Evolutionary conservation across 345 rosid genomes (phyloP).

Genomic region (Rhizophora mangle): DNA sequence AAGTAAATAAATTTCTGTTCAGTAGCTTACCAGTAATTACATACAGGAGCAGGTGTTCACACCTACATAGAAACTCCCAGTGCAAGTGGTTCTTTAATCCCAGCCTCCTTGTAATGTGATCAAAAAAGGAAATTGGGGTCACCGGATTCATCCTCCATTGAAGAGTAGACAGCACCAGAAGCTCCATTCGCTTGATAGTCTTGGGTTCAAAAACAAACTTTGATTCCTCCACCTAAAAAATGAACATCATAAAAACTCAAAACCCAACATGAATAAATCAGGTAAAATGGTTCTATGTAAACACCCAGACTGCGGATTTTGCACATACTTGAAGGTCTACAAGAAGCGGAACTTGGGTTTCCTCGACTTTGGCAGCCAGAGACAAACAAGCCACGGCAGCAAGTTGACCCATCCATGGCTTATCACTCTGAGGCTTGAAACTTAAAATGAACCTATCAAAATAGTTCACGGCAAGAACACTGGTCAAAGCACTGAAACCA

Average conservation of each 20-base stretch:
- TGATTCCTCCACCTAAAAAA: slow-evolving; percentile 66
- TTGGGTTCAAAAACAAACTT: slow-evolving; percentile 71
- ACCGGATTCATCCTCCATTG: slow-evolving; percentile 90
- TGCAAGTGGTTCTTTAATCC: slow-evolving; percentile 51
- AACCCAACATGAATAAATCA: slow-evolving; percentile 6
- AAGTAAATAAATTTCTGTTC: slow-evolving; percentile 7
- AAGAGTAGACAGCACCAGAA: slow-evolving; percentile 73
- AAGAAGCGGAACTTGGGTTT: slow-evolving; percentile 75
- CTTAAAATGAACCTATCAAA: slow-evolving; percentile 75
- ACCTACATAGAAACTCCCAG: slow-evolving; percentile 55
- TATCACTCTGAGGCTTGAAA: slow-evolving; percentile 49
- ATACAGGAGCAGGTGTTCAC: slow-evolving; percentile 70
- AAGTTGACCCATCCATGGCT: slow-evolving; percentile 93
- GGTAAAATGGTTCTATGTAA: slow-evolving; percentile 13
- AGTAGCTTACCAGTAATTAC: slow-evolving; percentile 62
- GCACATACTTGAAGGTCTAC: slow-evolving; percentile 72
- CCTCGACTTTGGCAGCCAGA: slow-evolving; percentile 90
- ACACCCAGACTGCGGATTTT: slow-evolving; percentile 25
- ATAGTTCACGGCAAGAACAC: slow-evolving; percentile 76
- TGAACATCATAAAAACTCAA: slow-evolving; percentile 6
- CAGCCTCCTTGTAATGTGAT: slow-evolving; percentile 65
- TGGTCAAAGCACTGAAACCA: slow-evolving; percentile 65
- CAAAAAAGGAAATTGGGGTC: slow-evolving; percentile 78
- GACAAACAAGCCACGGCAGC: slow-evolving; percentile 84
- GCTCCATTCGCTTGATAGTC: slow-evolving; percentile 92